Conservation (phyloP, 2,329 filamentous ascomycete genomes). For the Daldinia sp. region DNA sequence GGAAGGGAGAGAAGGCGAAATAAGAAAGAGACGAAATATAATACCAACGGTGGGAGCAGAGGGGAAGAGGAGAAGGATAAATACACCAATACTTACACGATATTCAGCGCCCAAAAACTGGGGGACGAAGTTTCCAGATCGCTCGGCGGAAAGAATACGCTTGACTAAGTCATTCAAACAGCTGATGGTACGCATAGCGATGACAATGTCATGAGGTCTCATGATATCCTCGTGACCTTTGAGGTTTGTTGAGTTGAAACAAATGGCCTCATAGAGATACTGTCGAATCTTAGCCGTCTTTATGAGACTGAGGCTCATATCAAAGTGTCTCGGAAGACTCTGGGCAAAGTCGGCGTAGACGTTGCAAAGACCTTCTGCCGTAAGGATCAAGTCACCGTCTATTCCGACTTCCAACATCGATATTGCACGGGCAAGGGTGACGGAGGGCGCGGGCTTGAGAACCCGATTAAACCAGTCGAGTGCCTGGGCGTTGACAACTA, state of each 20-base stretch:
- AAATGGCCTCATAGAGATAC: not conserved
- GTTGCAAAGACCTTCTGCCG: not conserved
- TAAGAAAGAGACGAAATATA: not conserved
- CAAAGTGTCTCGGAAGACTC: not conserved
- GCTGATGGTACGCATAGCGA: not conserved
- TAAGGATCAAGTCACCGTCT: not conserved
- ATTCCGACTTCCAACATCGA: not conserved
- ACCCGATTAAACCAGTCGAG: not conserved
- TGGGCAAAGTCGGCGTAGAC: not conserved
- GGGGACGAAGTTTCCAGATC: not conserved
- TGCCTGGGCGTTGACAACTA: not conserved
- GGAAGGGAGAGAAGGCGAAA: not conserved
- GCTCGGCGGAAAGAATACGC: constrained; percentile 3
- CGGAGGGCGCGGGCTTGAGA: not conserved
- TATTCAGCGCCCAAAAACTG: not conserved
- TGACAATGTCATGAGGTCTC: not conserved
- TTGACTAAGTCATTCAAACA: constrained; percentile 2
- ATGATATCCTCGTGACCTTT: not conserved
- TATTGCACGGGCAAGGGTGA: not conserved
- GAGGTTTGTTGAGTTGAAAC: not conserved
- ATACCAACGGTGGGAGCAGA: not conserved
- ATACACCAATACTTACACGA: not conserved
- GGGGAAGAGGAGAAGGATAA: not conserved
- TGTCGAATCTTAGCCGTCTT: not conserved
- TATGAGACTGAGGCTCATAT: not conserved